phyloP scores from a whole-genome alignment of 768 basidiomycete genomes.

The Fomitopsis serialis region DNA sequence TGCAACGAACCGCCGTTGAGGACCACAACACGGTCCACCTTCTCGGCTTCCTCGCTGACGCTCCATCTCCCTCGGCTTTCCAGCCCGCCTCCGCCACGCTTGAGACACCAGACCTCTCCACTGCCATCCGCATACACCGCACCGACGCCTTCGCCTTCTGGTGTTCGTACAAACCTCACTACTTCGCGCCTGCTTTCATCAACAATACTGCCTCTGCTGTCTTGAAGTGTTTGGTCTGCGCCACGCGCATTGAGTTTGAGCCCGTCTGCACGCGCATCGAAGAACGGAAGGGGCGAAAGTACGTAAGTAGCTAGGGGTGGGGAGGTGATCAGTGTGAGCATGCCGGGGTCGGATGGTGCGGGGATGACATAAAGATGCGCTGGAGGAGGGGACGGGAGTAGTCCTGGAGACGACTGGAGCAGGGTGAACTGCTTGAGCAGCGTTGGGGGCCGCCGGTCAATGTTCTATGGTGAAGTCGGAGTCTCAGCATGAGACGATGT shows the following conservation, averaged over 20 bases:
- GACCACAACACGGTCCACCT: constrained; percentile 65
- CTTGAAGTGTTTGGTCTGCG: constrained; percentile 2
- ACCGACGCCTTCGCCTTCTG: constrained; percentile 72
- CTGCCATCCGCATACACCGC: constrained; percentile 51
- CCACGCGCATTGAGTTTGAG: constrained; percentile 27
- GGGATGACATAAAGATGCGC: constrained; percentile 50
- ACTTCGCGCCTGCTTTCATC: constrained; percentile 49
- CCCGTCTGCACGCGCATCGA: constrained; percentile 51
- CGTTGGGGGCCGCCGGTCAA: constrained; percentile 85
- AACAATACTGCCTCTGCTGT: not conserved
- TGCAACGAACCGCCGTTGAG: constrained; percentile 51
- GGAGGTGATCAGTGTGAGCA: constrained; percentile 56
- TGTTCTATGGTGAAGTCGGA: constrained; percentile 51
- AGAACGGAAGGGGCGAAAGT: constrained; percentile 54
- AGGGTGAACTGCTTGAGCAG: constrained; percentile 71
- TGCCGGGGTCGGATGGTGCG: constrained; percentile 11
- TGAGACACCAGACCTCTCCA: constrained; percentile 62
- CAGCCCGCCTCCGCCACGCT: constrained; percentile 40
- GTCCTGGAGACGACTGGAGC: constrained; percentile 51
- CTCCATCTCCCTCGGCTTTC: constrained; percentile 46
- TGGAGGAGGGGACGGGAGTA: constrained; percentile 41
- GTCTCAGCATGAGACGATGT: not conserved
- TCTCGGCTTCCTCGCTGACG: constrained; percentile 3
- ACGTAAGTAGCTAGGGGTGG: constrained; percentile 60
- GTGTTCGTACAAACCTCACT: constrained; percentile 64